Evolutionary conservation across 345 rosid genomes (phyloP).

Genomic region (Populus pruinosa): DNA sequence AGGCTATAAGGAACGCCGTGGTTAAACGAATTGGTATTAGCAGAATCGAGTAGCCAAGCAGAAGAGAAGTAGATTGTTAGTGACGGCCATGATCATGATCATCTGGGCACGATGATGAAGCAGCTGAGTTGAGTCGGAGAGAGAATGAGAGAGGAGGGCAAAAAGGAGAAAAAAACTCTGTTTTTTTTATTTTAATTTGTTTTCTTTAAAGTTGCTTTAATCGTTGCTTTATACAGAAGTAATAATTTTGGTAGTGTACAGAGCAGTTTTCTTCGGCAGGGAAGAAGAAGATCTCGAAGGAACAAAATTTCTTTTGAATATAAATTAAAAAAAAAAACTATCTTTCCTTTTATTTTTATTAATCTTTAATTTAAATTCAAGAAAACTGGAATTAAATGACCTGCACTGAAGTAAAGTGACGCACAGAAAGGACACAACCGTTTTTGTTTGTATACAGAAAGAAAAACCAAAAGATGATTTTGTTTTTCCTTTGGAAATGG

Average conservation of each 20-base stretch:
- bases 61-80: neutral
- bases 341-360: neutral
- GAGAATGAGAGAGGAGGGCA: neutral
- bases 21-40: conserved; percentile 66
- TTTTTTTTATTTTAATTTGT: neutral
- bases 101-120: neutral
- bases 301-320: neutral
- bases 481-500: neutral
- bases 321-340: neutral
- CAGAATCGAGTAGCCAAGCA: conserved; percentile 42
- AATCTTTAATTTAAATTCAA: neutral
- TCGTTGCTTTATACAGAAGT: conserved; percentile 24
- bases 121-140: conserved; percentile 1
- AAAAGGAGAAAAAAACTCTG: neutral
- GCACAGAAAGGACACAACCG: neutral
- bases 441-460: conserved; percentile 1
- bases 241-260: conserved; percentile 56
- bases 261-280: conserved; percentile 11
- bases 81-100: neutral
- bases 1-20: conserved; percentile 53
- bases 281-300: neutral
- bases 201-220: neutral
- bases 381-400: neutral
- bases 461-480: neutral
- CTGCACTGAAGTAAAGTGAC: neutral